Base-by-base conservation (phyloP, 2,329 filamentous ascomycete genomes). In the Fusarium staphyleae region DNA sequence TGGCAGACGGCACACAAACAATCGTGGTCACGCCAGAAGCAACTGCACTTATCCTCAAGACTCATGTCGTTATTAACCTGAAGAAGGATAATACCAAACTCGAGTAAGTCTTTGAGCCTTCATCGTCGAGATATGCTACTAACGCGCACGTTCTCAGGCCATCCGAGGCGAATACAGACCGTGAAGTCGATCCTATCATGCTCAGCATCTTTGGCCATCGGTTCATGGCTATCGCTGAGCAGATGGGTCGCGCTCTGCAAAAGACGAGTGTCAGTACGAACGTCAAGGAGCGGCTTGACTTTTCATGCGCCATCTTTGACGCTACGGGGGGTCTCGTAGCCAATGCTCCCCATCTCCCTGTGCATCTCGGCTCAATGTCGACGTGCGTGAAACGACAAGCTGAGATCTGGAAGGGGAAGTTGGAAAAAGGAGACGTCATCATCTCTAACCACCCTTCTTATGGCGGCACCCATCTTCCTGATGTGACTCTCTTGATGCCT, bases 61-160 rank as follows among this genome's bases (percentile, higher is more conserved):
- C 92, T 0, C 93, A 96, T 66, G 91, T 97, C 7, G 82, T 97
- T 6, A 93, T 97, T 68, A 91, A 96, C 60, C 83, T 95, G 33
- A 84, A 87, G 48, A 86, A 86, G 39, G 76, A 82, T 56, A 69
- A 46, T 57, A 78, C 69, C 19, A 74, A 70, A 36, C 61, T 69
- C 3, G 68, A 70, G 70, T 72, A 66, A 53, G 72, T 62, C 24
- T 16, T n/a, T 8, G 10, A 28, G 5, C 12, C 13, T 9, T 9
- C n/a, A 14, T 19, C 3, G n/a, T 19, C 3, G n/a, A 12, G 12
- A 8, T 5, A 3, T 8, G 18, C 9, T n/a, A 12, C 45, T 52
- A 49, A 55, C 8, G 4, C 9, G 22, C 32, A 18, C 8, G 12
- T 30, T 16, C 15, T 24, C 26, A 71, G 69, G 43, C 55, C 64